These are phyloP conservation scores for Cetraspora pellucida DNA, from an alignment of 192 early-diverging fungal genomes.

Conservation along the genomic window DNA sequence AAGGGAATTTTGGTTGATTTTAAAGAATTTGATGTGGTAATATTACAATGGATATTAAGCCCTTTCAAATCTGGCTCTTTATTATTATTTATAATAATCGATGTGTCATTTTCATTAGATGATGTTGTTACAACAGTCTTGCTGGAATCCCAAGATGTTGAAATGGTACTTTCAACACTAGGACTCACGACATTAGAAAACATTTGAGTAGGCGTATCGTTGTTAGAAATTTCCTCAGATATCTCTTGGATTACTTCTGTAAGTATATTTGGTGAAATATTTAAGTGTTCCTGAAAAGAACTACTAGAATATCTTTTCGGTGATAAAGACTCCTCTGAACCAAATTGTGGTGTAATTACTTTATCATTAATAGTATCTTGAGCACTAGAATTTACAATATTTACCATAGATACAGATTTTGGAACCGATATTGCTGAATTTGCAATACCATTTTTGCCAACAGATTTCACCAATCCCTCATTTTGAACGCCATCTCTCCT, in stretches of 20 bases:
- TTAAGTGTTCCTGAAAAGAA: background rate
- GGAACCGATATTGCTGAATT: conserved; percentile 2
- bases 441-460: background rate
- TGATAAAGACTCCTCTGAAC: background rate
- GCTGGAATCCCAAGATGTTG: background rate
- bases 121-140: background rate
- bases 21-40: too few relatives aligned
- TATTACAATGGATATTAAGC: too few relatives aligned
- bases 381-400: background rate
- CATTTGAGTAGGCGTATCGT: background rate
- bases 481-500: conserved; percentile 18
- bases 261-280: too few relatives aligned
- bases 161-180: background rate
- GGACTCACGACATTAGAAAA: background rate
- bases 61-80: too few relatives aligned
- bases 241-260: background rate
- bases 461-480: background rate
- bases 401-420: conserved; percentile 29
- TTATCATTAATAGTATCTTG: background rate
- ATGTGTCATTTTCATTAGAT: background rate
- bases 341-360: background rate
- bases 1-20: background rate
- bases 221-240: background rate
- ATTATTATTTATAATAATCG: too few relatives aligned
- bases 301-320: background rate